A percentile compares a stretch with the other conserved stretches of the same genome.
Conservation (phyloP, 495 filamentous ascomycete genomes). For the Amorphotheca resinae region DNA sequence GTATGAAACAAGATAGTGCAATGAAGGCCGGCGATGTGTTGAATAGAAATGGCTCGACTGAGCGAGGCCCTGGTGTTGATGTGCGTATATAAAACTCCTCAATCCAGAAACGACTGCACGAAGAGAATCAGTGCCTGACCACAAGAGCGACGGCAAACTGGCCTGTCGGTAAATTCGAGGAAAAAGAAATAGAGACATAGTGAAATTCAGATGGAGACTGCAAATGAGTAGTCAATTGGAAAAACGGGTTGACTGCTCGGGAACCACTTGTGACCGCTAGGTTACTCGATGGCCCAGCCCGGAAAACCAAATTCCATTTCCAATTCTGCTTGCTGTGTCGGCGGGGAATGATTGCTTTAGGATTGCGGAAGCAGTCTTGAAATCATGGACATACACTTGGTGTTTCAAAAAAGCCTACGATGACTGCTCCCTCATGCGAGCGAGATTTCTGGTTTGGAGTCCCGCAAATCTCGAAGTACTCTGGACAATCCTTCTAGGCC, state of each 20-base stretch:
- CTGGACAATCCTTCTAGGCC: slow-evolving; percentile 5
- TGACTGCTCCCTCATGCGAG: slow-evolving; percentile 13
- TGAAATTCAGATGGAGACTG: neutral
- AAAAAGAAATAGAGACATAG: slow-evolving; percentile 2
- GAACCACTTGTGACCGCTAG: neutral
- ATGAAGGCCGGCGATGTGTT: slow-evolving; percentile 2
- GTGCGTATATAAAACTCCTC: neutral
- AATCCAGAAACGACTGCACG: slow-evolving; percentile 1
- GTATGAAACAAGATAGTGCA: slow-evolving; percentile 6
- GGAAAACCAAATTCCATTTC: neutral
- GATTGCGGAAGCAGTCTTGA: slow-evolving; percentile 2
- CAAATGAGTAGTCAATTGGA: neutral
- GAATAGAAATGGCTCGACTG: slow-evolving; percentile 3
- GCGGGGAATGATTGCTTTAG: neutral
- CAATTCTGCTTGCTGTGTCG: too few relatives aligned
- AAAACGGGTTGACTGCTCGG: neutral
- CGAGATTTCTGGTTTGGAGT: neutral
- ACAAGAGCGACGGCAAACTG: slow-evolving; percentile 4
- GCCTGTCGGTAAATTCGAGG: neutral
- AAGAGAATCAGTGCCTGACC: slow-evolving; percentile 12
- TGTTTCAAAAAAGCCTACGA: slow-evolving; percentile 17
- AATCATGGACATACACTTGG: slow-evolving; percentile 16
- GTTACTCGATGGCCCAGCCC: neutral
- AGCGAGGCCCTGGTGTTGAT: neutral
- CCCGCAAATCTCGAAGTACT: neutral